These are phyloP conservation scores for Pseudocercospora musae DNA, from an alignment of 2,329 filamentous ascomycete genomes.

Conservation along the genomic window DNA sequence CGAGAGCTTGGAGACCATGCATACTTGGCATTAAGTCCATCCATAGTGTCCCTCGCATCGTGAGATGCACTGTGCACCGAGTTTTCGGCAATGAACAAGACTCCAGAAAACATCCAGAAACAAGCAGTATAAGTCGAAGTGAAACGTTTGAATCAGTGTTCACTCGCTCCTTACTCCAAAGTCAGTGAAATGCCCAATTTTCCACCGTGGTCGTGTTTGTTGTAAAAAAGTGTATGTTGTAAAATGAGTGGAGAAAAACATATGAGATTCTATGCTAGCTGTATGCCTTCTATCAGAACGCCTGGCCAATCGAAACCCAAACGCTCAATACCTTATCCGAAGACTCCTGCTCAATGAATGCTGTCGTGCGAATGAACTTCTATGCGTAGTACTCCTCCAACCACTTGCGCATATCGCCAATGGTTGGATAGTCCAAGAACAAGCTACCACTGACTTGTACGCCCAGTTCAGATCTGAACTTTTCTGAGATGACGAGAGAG, in stretches of 20 bases:
- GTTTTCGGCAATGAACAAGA: too few species aligned
- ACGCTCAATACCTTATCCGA: neutral
- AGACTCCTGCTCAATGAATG: neutral
- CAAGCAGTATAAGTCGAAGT: too few species aligned
- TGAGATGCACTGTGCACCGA: too few species aligned
- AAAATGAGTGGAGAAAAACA: neutral
- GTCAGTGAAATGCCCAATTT: too few species aligned
- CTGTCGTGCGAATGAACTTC: neutral
- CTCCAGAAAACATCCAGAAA: too few species aligned
- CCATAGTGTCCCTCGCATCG: too few species aligned
- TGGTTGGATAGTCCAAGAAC: slow-evolving; percentile 29
- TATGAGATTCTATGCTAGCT: neutral
- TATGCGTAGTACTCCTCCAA: neutral
- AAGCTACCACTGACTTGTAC: slow-evolving; percentile 29
- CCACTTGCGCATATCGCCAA: slow-evolving; percentile 19
- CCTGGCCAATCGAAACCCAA: neutral
- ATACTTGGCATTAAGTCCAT: too few species aligned
- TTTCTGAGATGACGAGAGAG: slow-evolving; percentile 36
- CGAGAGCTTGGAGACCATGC: too few species aligned
- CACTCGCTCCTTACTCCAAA: too few species aligned
- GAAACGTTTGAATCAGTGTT: too few species aligned
- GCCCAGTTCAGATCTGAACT: slow-evolving; percentile 34
- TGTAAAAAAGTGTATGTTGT: too few species aligned
- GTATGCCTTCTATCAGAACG: neutral
- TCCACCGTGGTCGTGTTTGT: too few species aligned